phyloP scores from a whole-genome alignment of 306 rosid genomes.

The Cucumis cinereus region DNA sequence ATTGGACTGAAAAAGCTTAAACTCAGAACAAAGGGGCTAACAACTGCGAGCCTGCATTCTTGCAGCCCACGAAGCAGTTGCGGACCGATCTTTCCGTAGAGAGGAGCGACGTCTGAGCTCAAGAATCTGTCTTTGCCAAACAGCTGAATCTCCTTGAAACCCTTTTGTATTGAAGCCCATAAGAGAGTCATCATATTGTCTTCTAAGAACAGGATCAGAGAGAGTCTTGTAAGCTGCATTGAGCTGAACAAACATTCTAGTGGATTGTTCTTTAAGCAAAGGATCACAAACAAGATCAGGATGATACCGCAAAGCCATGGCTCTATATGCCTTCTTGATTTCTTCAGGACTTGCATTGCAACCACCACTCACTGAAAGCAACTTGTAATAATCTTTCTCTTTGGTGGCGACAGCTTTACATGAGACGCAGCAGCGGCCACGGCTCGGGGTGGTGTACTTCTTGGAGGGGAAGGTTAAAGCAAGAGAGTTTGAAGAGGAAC shows the following conservation, averaged over 20 bases:
- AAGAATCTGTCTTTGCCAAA: background rate
- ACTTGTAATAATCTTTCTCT: conserved; percentile 25
- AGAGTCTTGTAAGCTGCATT: conserved; percentile 42
- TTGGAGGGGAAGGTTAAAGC: background rate
- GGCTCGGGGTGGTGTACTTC: no score
- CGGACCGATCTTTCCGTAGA: background rate
- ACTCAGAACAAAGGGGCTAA: background rate
- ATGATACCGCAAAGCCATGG: conserved; percentile 45
- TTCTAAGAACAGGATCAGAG: conserved; percentile 32
- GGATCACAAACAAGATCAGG: conserved; percentile 40
- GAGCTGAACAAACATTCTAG: conserved; percentile 40
- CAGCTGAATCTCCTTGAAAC: background rate
- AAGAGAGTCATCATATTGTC: conserved; percentile 29
- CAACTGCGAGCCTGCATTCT: background rate
- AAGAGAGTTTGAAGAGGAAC: background rate
- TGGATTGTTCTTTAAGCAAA: conserved; percentile 28
- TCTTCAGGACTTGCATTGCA: conserved; percentile 30
- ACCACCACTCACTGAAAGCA: conserved; percentile 26
- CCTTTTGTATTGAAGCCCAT: conserved; percentile 11
- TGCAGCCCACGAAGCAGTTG: background rate
- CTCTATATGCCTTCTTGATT: conserved; percentile 47
- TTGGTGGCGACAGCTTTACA: background rate
- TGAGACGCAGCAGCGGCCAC: background rate
- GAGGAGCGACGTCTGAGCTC: background rate
- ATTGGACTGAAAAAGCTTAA: background rate